phyloP scores from a whole-genome alignment of 371 early-diverging fungal genomes.

The Umbelopsis sp. region DNA sequence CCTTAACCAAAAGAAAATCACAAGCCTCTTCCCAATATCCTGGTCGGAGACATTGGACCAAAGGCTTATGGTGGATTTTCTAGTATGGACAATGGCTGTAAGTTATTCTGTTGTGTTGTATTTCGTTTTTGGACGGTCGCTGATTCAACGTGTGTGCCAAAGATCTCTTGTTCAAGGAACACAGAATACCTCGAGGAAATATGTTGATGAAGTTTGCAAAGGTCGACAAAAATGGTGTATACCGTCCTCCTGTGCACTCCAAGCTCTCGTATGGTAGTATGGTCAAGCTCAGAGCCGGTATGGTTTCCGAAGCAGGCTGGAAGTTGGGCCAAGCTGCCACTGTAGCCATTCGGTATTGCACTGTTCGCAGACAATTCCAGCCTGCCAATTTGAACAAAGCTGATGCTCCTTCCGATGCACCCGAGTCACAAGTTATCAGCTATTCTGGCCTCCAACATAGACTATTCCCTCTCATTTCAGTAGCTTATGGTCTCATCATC shows the following conservation, averaged over 20 bases:
- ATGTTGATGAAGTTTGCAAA: constrained; percentile 82
- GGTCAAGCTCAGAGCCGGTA: constrained; percentile 73
- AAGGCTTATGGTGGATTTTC: constrained; percentile 75
- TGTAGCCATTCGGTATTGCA: constrained; percentile 72
- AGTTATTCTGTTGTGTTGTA: constrained; percentile 23
- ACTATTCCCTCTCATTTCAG: constrained; percentile 71
- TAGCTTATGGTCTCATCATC: constrained; percentile 67
- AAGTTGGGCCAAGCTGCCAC: constrained; percentile 65
- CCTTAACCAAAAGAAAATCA: not conserved
- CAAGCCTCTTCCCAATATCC: constrained; percentile 73
- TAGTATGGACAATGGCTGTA: constrained; percentile 84
- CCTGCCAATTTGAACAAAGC: constrained; percentile 25
- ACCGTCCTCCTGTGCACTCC: constrained; percentile 49
- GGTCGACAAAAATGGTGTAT: constrained; percentile 69
- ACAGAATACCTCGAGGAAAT: constrained; percentile 77
- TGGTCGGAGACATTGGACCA: constrained; percentile 89
- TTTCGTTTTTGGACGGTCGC: not conserved
- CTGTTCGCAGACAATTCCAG: constrained; percentile 74
- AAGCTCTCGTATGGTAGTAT: constrained; percentile 81
- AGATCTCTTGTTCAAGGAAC: constrained; percentile 70
- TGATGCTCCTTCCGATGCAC: not conserved
- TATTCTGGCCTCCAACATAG: constrained; percentile 79
- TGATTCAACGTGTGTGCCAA: not conserved
- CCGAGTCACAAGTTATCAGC: constrained; percentile 74
- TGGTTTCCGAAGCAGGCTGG: constrained; percentile 59